These are phyloP conservation scores for Dendryphion nanum DNA, from an alignment of 2,329 filamentous ascomycete genomes.

Conservation along the genomic window DNA sequence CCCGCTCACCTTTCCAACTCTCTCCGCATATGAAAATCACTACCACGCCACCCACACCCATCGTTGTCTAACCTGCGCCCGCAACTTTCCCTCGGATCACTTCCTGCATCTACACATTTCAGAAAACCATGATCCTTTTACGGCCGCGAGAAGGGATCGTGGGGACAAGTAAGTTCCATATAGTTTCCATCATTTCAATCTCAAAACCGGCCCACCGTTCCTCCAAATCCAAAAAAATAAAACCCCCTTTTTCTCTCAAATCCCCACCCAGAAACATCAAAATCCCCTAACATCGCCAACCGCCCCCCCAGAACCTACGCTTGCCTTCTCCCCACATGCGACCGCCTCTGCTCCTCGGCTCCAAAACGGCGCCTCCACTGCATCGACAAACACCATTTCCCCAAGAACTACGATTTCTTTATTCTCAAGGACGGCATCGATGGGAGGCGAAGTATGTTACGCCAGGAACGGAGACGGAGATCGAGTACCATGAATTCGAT, in stretches of 20 bases:
- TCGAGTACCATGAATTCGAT: constrained; percentile 24
- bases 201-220: too few species aligned
- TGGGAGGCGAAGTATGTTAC: constrained; percentile 67
- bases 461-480: constrained; percentile 17
- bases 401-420: constrained; percentile 53
- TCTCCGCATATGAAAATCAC: constrained; percentile 82
- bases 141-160: constrained; percentile 67
- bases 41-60: constrained; percentile 80
- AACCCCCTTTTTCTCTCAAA: too few species aligned
- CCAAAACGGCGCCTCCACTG: constrained; percentile 85
- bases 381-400: constrained; percentile 93
- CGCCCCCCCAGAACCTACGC: constrained; percentile 63
- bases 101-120: constrained; percentile 82
- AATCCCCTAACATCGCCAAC: constrained; percentile 1
- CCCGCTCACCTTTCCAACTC: constrained; percentile 67
- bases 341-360: constrained; percentile 76
- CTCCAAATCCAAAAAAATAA: too few species aligned
- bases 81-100: constrained; percentile 83
- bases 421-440: constrained; percentile 90
- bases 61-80: constrained; percentile 78
- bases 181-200: too few species aligned
- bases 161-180: too few species aligned
- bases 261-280: too few species aligned
- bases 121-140: constrained; percentile 84
- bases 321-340: constrained; percentile 88